Base-by-base conservation (phyloP, 2,329 filamentous ascomycete genomes). In the Ophiostoma novo-ulmi region DNA sequence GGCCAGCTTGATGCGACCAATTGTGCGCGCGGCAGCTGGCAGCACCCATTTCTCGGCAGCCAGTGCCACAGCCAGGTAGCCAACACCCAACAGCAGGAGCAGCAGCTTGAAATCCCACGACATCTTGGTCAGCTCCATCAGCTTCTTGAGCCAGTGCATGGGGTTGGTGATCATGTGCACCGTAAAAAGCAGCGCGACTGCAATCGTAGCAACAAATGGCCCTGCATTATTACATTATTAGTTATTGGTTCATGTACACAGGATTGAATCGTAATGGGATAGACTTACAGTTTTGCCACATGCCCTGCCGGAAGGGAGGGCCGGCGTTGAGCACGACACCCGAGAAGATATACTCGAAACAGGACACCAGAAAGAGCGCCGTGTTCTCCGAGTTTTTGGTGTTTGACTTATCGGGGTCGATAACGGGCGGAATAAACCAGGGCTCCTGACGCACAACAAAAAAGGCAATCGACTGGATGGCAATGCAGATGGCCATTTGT, bases 351-450 rank as follows among this genome's bases (percentile, higher is more conserved):
- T 99, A 99, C 78, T 98, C 94, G 77, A 94, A 98, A 78, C 93
- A 97, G 1, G 91, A 96, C 5, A 94, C 84, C 39, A 98, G 81
- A 82, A 99, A 99, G 1, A 99, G 82, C 0, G 91, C 89, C 0
- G 94, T 97, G 76, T 99, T 98, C 76, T 98, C 91, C 11, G 93
- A 97, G 79, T 98, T 98, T 76, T 90, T 85, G 69, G 94, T 90
- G 77, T 95, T 97, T 35, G 91, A 90, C 77, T 95, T 90, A 39
- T 97, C 86, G 36, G 86, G 87, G 76, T 93, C 87, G 36, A 97
- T 78, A 70, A 89, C 84, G 0, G 95, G 95, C 20, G 94, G 92
- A 69, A 90, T 88, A 78, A 92, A 97, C 93, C 94, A 99, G 6
- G 88, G 81, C 80, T 97, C 93, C 73, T 85, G 80, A 74, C 90